phyloP scores from a whole-genome alignment of 306 rosid species.

The Crotalaria pallida region DNA sequence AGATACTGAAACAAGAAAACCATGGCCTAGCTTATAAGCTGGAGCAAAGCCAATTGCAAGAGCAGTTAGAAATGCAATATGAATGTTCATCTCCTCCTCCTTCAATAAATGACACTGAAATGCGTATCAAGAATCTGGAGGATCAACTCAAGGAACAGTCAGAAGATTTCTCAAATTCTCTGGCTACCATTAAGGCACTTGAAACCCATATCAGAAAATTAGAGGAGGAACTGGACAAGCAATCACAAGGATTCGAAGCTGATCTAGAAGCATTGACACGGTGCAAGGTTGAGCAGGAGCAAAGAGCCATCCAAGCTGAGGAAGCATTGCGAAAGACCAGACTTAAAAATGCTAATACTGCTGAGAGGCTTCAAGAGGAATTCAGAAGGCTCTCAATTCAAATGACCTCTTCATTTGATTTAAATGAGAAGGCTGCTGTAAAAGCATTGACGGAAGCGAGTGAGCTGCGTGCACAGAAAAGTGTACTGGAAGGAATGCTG shows the following conservation, averaged over 20 bases:
- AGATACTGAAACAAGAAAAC: constrained; percentile 94
- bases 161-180: constrained; percentile 60
- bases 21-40: constrained; percentile 67
- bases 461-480: constrained; percentile 57
- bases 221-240: constrained; percentile 77
- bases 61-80: constrained; percentile 71
- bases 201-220: constrained; percentile 54
- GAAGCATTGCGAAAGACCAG: constrained; percentile 68
- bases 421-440: constrained; percentile 76
- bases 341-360: constrained; percentile 62
- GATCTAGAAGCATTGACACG: constrained; percentile 61
- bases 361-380: constrained; percentile 92
- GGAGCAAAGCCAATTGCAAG: constrained; percentile 87
- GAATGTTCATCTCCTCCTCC: constrained; percentile 60
- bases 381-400: constrained; percentile 69
- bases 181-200: constrained; percentile 61
- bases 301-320: constrained; percentile 87
- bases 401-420: constrained; percentile 78
- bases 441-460: constrained; percentile 69
- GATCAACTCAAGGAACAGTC: constrained; percentile 65
- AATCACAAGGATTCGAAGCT: constrained; percentile 57
- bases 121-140: constrained; percentile 59
- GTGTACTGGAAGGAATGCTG: constrained; percentile 52
- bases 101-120: constrained; percentile 50
- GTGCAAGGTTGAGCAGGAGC: constrained; percentile 82